phyloP scores from a whole-genome alignment of 1,284 basidiomycete genomes.

The Apiotrichum domesticum region DNA sequence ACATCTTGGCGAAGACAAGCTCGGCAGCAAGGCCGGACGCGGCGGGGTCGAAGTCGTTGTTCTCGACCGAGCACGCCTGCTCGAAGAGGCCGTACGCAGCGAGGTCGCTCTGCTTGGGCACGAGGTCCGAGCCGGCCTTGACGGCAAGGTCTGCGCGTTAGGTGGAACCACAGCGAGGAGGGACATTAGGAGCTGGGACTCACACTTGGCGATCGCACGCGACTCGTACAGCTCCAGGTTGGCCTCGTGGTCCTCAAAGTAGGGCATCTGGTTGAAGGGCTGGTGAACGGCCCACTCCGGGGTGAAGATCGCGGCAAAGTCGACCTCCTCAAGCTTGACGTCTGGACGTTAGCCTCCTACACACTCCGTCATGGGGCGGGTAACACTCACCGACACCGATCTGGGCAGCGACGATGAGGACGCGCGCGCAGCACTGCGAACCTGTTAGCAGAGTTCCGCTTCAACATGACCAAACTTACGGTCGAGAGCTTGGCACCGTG shows the following conservation, averaged over 20 bases:
- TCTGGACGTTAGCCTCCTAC: constrained; percentile 6
- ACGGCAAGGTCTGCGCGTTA: constrained; percentile 21
- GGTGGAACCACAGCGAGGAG: too few species aligned
- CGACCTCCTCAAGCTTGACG: constrained; percentile 23
- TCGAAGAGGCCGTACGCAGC: constrained; percentile 53
- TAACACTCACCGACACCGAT: constrained; percentile 11
- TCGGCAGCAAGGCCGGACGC: constrained; percentile 48
- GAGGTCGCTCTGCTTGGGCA: constrained; percentile 40
- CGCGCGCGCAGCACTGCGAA: constrained; percentile 22
- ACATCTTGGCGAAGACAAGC: constrained; percentile 46
- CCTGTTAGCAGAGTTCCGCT: background rate
- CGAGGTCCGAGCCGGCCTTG: constrained; percentile 18
- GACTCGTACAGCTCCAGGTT: constrained; percentile 50
- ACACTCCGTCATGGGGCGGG: too few species aligned
- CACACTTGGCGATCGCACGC: constrained; percentile 54
- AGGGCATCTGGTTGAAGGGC: constrained; percentile 63
- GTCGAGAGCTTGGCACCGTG: constrained; percentile 20
- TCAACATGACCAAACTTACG: constrained; percentile 6
- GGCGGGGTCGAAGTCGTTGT: constrained; percentile 52
- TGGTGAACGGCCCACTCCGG: constrained; percentile 51
- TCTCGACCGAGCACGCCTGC: constrained; percentile 55
- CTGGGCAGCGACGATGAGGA: constrained; percentile 15
- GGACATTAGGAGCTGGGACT: constrained; percentile 11
- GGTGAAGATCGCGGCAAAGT: constrained; percentile 50
- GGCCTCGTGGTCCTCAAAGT: constrained; percentile 49